Conservation (phyloP, 768 basidiomycete species). For the Boletellus sp. region DNA sequence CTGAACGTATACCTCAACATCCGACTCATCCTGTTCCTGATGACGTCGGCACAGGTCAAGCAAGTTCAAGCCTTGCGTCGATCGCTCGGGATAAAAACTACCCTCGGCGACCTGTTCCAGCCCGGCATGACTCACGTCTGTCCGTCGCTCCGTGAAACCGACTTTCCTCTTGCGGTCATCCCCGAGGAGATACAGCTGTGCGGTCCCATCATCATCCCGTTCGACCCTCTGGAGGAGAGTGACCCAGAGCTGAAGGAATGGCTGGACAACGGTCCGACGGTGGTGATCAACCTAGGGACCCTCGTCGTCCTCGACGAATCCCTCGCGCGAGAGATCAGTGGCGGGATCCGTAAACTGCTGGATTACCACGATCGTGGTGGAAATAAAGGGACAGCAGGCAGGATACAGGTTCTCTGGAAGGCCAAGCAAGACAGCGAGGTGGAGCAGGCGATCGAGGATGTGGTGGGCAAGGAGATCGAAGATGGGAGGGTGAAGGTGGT, state of each 20-base stretch:
- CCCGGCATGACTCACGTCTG: background rate
- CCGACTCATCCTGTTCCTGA: background rate
- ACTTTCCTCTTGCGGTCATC: slow-evolving; percentile 1
- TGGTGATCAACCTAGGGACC: slow-evolving; percentile 11
- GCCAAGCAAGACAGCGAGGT: background rate
- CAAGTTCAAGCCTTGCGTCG: background rate
- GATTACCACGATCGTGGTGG: background rate
- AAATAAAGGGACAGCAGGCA: background rate
- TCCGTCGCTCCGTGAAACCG: slow-evolving; percentile 1
- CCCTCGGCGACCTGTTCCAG: background rate
- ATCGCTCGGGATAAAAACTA: slow-evolving; percentile 1
- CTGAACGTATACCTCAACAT: slow-evolving; percentile 9
- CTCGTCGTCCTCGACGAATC: background rate
- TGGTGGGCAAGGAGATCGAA: slow-evolving; percentile 1
- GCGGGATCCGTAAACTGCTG: slow-evolving; percentile 6
- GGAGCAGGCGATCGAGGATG: background rate
- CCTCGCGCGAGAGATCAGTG: background rate
- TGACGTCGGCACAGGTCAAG: background rate
- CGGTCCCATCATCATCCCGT: slow-evolving; percentile 7
- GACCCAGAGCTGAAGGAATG: slow-evolving; percentile 4
- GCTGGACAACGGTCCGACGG: slow-evolving; percentile 9
- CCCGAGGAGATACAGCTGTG: slow-evolving; percentile 7
- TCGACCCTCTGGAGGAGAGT: slow-evolving; percentile 6
- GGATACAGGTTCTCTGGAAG: slow-evolving; percentile 12
- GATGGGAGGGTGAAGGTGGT: slow-evolving; percentile 9